A percentile compares a stretch with the other conserved stretches of the same genome.
Conservation (phyloP, 1,139 yeast genomes). For the Sugiyamaella grinbergsii region DNA sequence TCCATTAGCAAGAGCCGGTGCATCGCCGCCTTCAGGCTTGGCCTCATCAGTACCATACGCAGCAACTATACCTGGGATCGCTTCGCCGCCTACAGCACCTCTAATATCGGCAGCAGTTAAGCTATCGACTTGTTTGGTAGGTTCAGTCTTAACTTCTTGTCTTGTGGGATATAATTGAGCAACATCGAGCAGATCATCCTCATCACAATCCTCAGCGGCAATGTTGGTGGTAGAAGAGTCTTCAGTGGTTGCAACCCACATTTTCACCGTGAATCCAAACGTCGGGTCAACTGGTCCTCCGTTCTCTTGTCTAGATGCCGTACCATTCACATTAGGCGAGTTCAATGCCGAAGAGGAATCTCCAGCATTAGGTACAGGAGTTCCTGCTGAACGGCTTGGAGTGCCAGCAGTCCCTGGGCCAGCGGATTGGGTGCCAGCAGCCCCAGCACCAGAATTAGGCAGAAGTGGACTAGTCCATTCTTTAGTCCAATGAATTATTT, state of each 20-base stretch:
- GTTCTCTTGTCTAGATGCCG: constrained; percentile 25
- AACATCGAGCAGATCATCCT: constrained; percentile 45
- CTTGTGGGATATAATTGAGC: constrained; percentile 29
- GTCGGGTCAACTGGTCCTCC: constrained; percentile 16
- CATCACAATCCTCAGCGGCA: constrained; percentile 45
- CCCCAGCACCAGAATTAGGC: constrained; percentile 12
- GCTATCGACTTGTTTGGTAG: constrained; percentile 37
- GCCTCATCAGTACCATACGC: constrained; percentile 17
- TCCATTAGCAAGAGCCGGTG: constrained; percentile 5
- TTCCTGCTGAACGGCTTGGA: constrained; percentile 21
- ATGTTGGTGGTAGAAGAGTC: constrained; percentile 33
- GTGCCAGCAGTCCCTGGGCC: constrained; percentile 19
- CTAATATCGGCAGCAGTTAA: constrained; percentile 60
- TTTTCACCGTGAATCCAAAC: constrained; percentile 45
- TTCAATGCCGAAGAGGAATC: constrained; percentile 11
- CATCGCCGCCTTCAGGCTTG: constrained; percentile 14
- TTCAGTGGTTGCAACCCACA: constrained; percentile 46
- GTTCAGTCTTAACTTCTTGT: constrained; percentile 22
- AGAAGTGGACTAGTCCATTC: constrained; percentile 36
- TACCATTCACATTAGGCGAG: constrained; percentile 23
- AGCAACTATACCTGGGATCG: constrained; percentile 51
- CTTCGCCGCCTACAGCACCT: constrained; percentile 64
- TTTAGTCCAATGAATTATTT: constrained; percentile 36
- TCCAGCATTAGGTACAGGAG: constrained; percentile 26
- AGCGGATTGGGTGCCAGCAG: neutral